A percentile compares a stretch with the other conserved stretches of the same genome.
These are phyloP conservation scores for Saccharomycopsis selenospora DNA, from an alignment of 805 yeast genomes.

Conservation along the genomic window DNA sequence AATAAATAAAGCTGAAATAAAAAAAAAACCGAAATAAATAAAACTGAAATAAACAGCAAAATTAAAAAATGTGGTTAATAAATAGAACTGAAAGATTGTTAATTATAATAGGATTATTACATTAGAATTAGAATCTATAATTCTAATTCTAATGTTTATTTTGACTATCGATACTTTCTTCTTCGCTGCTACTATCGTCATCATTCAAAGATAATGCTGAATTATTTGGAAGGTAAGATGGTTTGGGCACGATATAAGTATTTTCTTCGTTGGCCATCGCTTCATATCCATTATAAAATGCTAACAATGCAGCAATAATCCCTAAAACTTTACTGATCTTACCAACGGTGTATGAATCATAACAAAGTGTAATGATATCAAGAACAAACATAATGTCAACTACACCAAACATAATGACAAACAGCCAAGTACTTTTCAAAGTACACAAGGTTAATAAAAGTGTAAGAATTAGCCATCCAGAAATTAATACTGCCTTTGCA, in stretches of 20 bases:
- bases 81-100: no score
- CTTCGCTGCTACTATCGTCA: no score
- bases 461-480: slow-evolving; percentile 45
- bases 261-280: not conserved
- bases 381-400: slow-evolving; percentile 25
- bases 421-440: slow-evolving; percentile 54
- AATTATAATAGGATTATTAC: no score
- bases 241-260: not conserved
- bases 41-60: no score
- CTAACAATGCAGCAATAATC: not conserved
- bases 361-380: not conserved
- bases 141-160: no score
- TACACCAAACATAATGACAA: slow-evolving; percentile 47
- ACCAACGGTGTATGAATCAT: not conserved
- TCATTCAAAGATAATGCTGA: no score
- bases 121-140: no score
- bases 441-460: slow-evolving; percentile 43
- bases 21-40: no score
- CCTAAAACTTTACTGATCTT: not conserved
- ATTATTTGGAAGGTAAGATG: not conserved
- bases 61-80: no score
- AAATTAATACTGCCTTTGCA: slow-evolving; percentile 40
- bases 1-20: no score
- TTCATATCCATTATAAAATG: not conserved
- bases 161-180: no score